phyloP scores from a whole-genome alignment of 257 asterid species.

The Solanum ossicruentum region DNA sequence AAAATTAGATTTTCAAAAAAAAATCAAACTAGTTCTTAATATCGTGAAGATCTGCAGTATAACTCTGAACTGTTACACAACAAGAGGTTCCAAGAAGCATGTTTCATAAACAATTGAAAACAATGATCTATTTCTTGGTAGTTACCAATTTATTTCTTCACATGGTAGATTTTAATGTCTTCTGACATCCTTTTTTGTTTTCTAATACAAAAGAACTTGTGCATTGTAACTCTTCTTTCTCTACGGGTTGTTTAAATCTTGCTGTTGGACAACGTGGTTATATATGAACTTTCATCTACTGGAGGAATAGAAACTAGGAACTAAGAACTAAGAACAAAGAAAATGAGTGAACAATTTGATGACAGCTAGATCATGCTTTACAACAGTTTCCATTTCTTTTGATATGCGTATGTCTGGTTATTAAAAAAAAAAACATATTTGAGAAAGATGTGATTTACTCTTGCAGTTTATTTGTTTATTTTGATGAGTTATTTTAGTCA shows the following conservation, averaged over 20 bases:
- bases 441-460: neutral
- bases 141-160: neutral
- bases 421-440: neutral
- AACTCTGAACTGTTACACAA: neutral
- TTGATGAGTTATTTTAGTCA: neutral
- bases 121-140: neutral
- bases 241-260: neutral
- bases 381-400: neutral
- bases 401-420: neutral
- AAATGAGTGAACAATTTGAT: neutral
- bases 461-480: neutral
- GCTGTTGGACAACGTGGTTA: neutral
- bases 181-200: neutral
- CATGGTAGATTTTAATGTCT: neutral
- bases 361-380: neutral
- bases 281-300: neutral
- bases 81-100: neutral
- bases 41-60: neutral
- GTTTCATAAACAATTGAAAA: neutral
- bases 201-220: neutral
- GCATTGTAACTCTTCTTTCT: neutral
- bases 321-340: neutral
- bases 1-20: neutral
- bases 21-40: neutral
- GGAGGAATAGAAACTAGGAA: neutral